A percentile compares a stretch with the other conserved stretches of the same genome.
Conservation (phyloP, 164 flowering plant species). For the Liquidambar formosana region DNA sequence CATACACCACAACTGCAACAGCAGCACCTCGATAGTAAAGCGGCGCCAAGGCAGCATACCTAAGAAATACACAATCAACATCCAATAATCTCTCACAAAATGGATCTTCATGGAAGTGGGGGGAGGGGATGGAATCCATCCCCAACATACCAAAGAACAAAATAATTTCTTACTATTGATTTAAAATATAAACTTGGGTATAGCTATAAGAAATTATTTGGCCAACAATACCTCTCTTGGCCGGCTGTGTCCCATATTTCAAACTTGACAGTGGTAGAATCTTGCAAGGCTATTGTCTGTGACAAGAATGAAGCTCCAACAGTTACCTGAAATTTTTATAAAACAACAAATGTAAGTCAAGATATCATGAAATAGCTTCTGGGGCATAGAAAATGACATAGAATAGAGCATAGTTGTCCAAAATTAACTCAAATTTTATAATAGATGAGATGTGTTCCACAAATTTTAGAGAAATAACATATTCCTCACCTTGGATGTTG, state of each 20-base stretch:
- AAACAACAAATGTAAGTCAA: slow-evolving; percentile 3
- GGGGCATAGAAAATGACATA: too few relatives aligned
- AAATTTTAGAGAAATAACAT: not conserved
- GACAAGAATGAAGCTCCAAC: slow-evolving; percentile 98
- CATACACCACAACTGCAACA: slow-evolving; percentile 93
- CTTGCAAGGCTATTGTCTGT: slow-evolving; percentile 96
- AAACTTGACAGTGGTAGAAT: slow-evolving; percentile 95
- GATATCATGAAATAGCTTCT: not conserved
- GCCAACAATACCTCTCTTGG: slow-evolving; percentile 80
- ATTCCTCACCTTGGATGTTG: slow-evolving; percentile 82
- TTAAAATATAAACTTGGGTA: not conserved
- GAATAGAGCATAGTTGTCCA: too few relatives aligned
- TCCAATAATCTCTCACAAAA: not conserved
- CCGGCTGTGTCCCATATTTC: slow-evolving; percentile 99
- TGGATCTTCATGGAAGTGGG: too few relatives aligned
- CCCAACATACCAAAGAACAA: not conserved
- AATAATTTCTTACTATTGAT: not conserved
- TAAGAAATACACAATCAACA: slow-evolving; percentile 23
- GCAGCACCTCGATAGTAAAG: slow-evolving; percentile 98
- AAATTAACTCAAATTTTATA: too few relatives aligned
- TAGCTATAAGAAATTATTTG: not conserved
- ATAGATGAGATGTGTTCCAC: too few relatives aligned
- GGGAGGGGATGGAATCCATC: not conserved
- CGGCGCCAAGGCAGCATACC: slow-evolving; percentile 98
- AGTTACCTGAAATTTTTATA: slow-evolving; percentile 68